Conservation (phyloP, 768 basidiomycete species). For the Panaeolus papilionaceus region DNA sequence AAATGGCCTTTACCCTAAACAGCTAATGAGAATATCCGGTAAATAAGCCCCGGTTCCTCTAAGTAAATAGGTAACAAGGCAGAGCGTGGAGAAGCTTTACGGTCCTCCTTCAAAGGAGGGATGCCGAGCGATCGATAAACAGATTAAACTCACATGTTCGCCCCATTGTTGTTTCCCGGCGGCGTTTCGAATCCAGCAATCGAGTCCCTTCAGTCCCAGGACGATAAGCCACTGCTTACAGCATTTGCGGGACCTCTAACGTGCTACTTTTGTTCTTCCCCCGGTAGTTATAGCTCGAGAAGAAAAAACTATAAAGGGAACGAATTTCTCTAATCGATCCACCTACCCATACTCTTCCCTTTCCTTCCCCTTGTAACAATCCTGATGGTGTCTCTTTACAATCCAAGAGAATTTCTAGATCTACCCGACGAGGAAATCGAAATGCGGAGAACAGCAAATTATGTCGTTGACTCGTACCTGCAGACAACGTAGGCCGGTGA, state of each 20-base stretch:
- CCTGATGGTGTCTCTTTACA: not conserved
- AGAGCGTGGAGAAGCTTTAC: not conserved
- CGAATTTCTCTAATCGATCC: not conserved
- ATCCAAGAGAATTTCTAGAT: conserved; percentile 1
- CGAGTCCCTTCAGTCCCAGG: conserved; percentile 1
- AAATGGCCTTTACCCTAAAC: not conserved
- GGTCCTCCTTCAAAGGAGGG: not conserved
- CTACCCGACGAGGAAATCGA: conserved; percentile 1
- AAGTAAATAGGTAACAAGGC: not conserved
- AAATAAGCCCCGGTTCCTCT: not conserved
- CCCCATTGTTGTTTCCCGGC: conserved; percentile 7
- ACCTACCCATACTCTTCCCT: not conserved
- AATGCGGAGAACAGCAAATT: conserved; percentile 4
- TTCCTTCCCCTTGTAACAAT: not conserved
- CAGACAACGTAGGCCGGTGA: conserved; percentile 13
- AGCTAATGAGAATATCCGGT: not conserved
- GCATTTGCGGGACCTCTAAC: conserved; percentile 3
- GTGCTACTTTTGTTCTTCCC: conserved; percentile 8
- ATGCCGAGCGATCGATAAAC: conserved; percentile 9
- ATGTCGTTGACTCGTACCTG: conserved; percentile 1
- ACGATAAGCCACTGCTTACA: conserved; percentile 13
- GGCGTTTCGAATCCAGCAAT: conserved; percentile 1
- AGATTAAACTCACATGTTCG: conserved; percentile 9
- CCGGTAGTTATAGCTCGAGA: conserved; percentile 13
- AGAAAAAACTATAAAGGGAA: conserved; percentile 13